A percentile compares a stretch with the other conserved stretches of the same genome.
Conservation (phyloP, 129 eudicot species). For the Helichrysum umbraculigerum region DNA sequence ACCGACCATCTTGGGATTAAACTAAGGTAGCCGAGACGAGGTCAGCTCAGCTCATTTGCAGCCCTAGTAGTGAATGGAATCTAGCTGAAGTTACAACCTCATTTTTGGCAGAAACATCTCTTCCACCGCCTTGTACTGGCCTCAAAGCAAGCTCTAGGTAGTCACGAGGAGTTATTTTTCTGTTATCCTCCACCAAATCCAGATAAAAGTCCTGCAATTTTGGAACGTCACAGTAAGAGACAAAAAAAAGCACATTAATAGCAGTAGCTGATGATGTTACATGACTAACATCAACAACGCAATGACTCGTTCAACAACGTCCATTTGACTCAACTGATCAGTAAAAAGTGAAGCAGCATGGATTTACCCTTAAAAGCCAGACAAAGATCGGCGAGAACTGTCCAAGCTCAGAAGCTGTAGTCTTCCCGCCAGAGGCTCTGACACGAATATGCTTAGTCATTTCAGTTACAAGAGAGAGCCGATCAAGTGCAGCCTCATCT, state of each 20-base stretch:
- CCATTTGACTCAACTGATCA: not conserved
- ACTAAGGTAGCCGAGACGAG: not conserved
- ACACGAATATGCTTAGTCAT: slow-evolving; percentile 99
- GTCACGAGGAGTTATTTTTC: slow-evolving; percentile 96
- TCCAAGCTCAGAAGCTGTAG: slow-evolving; percentile 93
- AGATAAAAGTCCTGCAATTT: slow-evolving; percentile 82
- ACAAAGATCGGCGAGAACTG: slow-evolving; percentile 98
- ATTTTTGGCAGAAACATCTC: slow-evolving; percentile 84
- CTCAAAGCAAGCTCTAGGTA: slow-evolving; percentile 91
- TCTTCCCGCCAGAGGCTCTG: slow-evolving; percentile 91
- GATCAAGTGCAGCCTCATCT: slow-evolving; percentile 98
- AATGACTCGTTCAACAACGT: not conserved
- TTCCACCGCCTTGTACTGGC: slow-evolving; percentile 81
- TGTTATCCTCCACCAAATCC: slow-evolving; percentile 88
- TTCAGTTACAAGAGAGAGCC: slow-evolving; percentile 97
- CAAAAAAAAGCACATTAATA: slow-evolving; percentile 5
- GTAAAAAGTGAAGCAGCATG: slow-evolving; percentile 12
- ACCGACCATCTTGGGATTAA: not conserved
- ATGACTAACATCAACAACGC: not conserved
- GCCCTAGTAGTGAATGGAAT: not conserved
- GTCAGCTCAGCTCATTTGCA: not conserved
- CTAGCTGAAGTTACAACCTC: slow-evolving; percentile 52
- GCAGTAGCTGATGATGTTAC: slow-evolving; percentile 2
- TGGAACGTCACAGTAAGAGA: not conserved
- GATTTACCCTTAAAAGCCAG: slow-evolving; percentile 94